Conservation (phyloP, 495 filamentous ascomycete species). For the Pyronema omphalodes region DNA sequence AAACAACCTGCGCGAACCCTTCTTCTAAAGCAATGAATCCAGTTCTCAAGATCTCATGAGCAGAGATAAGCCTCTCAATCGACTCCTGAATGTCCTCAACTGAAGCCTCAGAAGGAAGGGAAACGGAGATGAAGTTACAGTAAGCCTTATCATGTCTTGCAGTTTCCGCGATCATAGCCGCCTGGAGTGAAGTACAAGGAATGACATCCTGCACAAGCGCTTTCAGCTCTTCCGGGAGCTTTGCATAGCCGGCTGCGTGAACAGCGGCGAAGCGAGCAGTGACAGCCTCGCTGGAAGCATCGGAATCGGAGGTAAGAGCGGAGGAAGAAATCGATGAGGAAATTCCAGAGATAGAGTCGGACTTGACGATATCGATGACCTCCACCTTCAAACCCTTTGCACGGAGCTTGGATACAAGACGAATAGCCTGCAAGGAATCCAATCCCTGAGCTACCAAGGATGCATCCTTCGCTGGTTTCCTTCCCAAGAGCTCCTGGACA, state of each 20-base stretch:
- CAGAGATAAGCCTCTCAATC: slow-evolving; percentile 31
- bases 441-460: slow-evolving; percentile 39
- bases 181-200: slow-evolving; percentile 49
- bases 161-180: slow-evolving; percentile 61
- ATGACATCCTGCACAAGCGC: slow-evolving; percentile 34
- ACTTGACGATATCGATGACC: slow-evolving; percentile 39
- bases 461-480: slow-evolving; percentile 25
- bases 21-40: slow-evolving; percentile 41
- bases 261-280: slow-evolving; percentile 6
- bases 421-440: slow-evolving; percentile 57
- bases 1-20: slow-evolving; percentile 43
- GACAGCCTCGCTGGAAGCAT: neutral
- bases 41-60: slow-evolving; percentile 49
- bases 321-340: neutral
- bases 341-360: slow-evolving; percentile 27
- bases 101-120: slow-evolving; percentile 26
- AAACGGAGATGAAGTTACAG: slow-evolving; percentile 54
- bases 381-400: slow-evolving; percentile 32
- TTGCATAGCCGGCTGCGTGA: neutral
- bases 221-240: neutral
- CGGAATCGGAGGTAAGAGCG: neutral
- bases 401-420: slow-evolving; percentile 41
- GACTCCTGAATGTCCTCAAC: slow-evolving; percentile 27
- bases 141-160: slow-evolving; percentile 37
- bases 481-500: slow-evolving; percentile 32